Conservation (phyloP, 1,139 yeast genomes). For the Lodderomyces parapsilosis region DNA sequence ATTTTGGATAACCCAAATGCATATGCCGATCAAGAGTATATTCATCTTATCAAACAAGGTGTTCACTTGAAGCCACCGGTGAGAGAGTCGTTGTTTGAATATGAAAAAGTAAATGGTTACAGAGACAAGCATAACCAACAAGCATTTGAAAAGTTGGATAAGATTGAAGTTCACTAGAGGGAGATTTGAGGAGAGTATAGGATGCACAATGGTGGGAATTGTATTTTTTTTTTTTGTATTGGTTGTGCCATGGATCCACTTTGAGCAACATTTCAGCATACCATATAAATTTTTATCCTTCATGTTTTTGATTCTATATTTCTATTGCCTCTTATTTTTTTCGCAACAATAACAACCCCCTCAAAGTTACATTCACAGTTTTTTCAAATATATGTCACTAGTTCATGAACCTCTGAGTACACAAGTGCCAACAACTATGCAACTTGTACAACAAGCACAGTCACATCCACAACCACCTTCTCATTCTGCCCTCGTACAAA, state of each 20-base stretch:
- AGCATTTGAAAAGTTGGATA: constrained; percentile 7
- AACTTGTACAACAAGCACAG: background rate
- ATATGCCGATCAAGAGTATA: constrained; percentile 4
- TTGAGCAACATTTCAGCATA: background rate
- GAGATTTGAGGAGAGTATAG: background rate
- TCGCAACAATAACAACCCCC: background rate
- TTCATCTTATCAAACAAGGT: constrained; percentile 8
- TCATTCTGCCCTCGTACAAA: too few species aligned
- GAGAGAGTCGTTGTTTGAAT: constrained; percentile 29
- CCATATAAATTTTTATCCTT: background rate
- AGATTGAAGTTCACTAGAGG: constrained; percentile 6
- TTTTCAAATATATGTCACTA: background rate
- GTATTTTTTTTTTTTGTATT: background rate
- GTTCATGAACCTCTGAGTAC: background rate
- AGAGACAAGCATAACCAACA: constrained; percentile 6
- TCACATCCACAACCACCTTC: background rate
- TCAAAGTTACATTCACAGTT: background rate
- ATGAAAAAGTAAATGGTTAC: constrained; percentile 15
- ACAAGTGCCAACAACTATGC: background rate
- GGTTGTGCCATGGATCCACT: background rate
- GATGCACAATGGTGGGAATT: background rate
- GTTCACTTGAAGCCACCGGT: constrained; percentile 27
- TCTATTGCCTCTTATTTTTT: background rate
- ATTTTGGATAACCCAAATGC: constrained; percentile 6
- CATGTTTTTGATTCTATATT: constrained; percentile 1